Conservation (phyloP, 495 filamentous ascomycete species). For the Tuber magnatum region DNA sequence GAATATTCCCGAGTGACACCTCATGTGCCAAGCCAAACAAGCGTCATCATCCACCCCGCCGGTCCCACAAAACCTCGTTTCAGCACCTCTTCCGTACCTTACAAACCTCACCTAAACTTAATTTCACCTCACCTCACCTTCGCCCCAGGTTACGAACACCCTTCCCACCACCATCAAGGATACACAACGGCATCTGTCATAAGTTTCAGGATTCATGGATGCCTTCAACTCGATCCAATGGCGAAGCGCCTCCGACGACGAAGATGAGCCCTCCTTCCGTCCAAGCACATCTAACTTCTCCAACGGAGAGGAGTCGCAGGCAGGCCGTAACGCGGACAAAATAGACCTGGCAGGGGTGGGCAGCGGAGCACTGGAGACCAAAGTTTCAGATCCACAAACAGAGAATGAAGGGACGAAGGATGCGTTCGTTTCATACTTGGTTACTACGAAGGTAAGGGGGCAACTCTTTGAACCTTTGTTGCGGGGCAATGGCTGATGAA, state of each 20-base stretch:
- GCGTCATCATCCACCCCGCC: constrained; percentile 2
- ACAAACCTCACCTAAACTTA: not conserved
- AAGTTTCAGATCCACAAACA: constrained; percentile 72
- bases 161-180: not conserved
- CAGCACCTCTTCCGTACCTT: not conserved
- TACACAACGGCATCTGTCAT: not conserved
- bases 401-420: constrained; percentile 97
- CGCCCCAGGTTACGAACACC: not conserved
- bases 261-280: constrained; percentile 29
- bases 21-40: not conserved
- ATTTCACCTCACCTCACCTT: not conserved
- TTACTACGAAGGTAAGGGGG: constrained; percentile 72
- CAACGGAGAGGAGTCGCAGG: constrained; percentile 46
- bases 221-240: constrained; percentile 35
- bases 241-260: constrained; percentile 22
- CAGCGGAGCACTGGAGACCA: constrained; percentile 75
- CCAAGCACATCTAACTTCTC: constrained; percentile 13
- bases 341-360: constrained; percentile 62
- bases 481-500: constrained; percentile 16
- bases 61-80: not conserved
- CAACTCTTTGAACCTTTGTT: not conserved
- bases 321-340: constrained; percentile 52
- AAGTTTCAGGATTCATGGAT: constrained; percentile 15
- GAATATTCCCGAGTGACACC: not conserved
- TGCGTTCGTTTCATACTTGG: constrained; percentile 88